Base-by-base conservation (phyloP, 805 yeast species). In the Schwanniomyces occidentalis region DNA sequence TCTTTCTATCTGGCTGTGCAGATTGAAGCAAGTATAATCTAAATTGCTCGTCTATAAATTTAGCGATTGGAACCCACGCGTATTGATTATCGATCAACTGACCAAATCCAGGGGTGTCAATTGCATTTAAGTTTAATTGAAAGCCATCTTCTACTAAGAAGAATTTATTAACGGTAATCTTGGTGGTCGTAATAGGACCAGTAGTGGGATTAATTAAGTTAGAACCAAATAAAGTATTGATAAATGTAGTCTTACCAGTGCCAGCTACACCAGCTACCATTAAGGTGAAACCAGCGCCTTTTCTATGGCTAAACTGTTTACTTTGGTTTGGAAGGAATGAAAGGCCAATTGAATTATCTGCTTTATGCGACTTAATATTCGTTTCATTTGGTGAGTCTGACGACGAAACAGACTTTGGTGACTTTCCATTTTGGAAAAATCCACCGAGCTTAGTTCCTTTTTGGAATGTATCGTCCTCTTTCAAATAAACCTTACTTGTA, bases 21-120 rank as follows among this genome's bases (percentile, higher is more conserved):
- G 84, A 88, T 63, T 86, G 95, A 43, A 78, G 50, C 33, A 78
- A 73, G 75, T 80, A 61, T 63, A 58, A 58, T 77, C 78, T 43
- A 56, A 83, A 82, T 59, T 86, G 91, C 45, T 82, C 85, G 56
- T 90, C 96, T 42, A 91, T 75, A 49, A 76, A 88, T 47, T 80
- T 76, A 12, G 78, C 75, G 33, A 86, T 65, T 1, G 68, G 61
- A 8, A 48, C 43, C 71, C 71, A 65, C 3, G 58, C 48, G 16
- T 50, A 53, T 16, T 49, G 42, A 27, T 51, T 56, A 63, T 89
- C 78, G 41, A 82, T 73, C 32, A 64, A 66, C 48, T 78, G 83
- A 17, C 93, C 93, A 60, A 82, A 86, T 0, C 88, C 90, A 2
- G 68, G 87, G 16, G 89, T 80, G 52, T 85, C 91, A 48, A 85